phyloP scores from a whole-genome alignment of 306 rosid genomes.

The Cicer cuneatum region DNA sequence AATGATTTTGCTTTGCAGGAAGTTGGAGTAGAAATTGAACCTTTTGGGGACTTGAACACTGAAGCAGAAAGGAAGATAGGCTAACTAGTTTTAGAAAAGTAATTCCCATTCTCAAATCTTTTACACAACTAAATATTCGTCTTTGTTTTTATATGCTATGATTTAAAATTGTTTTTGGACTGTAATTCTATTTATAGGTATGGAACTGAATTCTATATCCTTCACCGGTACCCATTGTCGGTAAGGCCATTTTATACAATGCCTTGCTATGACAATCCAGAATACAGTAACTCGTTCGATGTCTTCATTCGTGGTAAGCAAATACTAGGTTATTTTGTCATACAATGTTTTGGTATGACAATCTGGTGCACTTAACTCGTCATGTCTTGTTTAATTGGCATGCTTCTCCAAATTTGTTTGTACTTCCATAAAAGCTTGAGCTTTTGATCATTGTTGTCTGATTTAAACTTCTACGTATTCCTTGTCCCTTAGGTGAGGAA shows the following conservation, averaged over 20 bases:
- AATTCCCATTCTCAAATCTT: slow-evolving; percentile 30
- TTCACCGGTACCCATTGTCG: slow-evolving; percentile 85
- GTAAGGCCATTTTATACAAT: slow-evolving; percentile 94
- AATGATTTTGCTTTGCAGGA: slow-evolving; percentile 60
- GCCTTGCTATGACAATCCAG: slow-evolving; percentile 85
- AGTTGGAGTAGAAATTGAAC: slow-evolving; percentile 83
- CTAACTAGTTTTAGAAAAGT: slow-evolving; percentile 83
- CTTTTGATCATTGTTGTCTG: slow-evolving; percentile 17
- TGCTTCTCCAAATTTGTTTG: neutral
- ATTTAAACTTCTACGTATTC: slow-evolving; percentile 33
- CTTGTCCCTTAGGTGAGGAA: slow-evolving; percentile 75
- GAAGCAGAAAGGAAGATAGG: slow-evolving; percentile 90
- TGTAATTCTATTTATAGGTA: slow-evolving; percentile 57
- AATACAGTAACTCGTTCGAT: slow-evolving; percentile 89
- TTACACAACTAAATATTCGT: neutral
- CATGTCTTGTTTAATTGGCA: neutral
- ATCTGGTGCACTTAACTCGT: neutral
- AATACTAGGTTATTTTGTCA: slow-evolving; percentile 18
- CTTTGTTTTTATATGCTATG: slow-evolving; percentile 10
- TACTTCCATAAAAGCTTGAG: neutral
- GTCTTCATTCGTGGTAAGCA: slow-evolving; percentile 90
- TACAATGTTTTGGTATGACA: slow-evolving; percentile 2
- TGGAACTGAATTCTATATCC: slow-evolving; percentile 91
- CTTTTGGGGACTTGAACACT: slow-evolving; percentile 89
- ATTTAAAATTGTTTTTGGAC: neutral